Percentiles rank a stretch among this genome's conserved stretches.
Evolutionary conservation across 1,284 basidiomycete species (phyloP).

Genomic region (Heliocybe sulcata): DNA sequence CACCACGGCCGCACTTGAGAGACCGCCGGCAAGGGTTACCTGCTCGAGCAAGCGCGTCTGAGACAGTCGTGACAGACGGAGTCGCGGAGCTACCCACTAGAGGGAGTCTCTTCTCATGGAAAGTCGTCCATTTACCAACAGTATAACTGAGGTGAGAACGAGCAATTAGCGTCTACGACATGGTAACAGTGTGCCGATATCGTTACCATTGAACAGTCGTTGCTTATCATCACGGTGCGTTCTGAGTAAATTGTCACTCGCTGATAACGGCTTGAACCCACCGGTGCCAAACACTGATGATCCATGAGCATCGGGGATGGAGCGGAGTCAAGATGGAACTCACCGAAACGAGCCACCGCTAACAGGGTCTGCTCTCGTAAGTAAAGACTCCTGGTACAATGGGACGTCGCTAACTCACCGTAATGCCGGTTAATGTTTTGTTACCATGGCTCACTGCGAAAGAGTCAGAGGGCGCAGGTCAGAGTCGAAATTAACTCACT

Average conservation of each 20-base stretch:
- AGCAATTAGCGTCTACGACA: neutral
- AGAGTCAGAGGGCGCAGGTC: neutral
- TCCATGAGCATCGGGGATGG: neutral
- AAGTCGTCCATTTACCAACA: neutral
- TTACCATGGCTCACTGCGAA: neutral
- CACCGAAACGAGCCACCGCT: neutral
- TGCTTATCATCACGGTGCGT: neutral
- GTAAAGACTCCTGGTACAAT: neutral
- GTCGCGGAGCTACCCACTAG: neutral
- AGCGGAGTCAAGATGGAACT: neutral
- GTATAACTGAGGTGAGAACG: neutral
- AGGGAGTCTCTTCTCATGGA: neutral
- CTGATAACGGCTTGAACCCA: neutral
- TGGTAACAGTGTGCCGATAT: neutral
- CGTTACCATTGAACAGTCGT: neutral
- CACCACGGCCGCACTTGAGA: neutral
- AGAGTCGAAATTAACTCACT: neutral
- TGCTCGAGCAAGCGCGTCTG: no score
- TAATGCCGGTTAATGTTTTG: neutral
- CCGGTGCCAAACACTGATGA: neutral
- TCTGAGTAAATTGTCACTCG: neutral
- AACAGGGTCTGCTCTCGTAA: neutral
- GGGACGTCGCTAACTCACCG: neutral
- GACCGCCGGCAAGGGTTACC: neutral
- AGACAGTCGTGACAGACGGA: no score